Evolutionary conservation across 352 stramenopile species (phyloP).

Genomic region (Phytophthora vignae): DNA sequence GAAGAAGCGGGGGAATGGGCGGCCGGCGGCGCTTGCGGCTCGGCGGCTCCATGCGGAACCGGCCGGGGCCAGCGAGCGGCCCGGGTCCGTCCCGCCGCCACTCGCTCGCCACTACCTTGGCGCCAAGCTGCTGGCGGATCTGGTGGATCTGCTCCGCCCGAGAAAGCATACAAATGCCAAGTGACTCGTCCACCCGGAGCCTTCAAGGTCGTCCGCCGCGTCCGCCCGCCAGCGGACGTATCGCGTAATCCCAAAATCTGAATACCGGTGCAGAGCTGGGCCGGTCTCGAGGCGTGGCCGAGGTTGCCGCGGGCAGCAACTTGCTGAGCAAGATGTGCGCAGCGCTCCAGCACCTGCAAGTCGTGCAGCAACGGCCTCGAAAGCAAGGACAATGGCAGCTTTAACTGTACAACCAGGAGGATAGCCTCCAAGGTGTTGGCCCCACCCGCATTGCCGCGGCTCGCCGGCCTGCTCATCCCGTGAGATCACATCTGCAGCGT

Average conservation of each 20-base stretch:
- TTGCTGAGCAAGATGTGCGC: neutral
- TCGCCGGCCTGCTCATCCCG: neutral
- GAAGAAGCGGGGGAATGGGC: neutral
- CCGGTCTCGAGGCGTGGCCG: too few species aligned
- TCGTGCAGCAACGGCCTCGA: too few species aligned
- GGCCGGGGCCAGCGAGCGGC: neutral
- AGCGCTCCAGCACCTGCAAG: neutral
- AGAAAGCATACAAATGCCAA: constrained; percentile 26
- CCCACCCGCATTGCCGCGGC: too few species aligned
- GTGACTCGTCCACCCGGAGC: neutral
- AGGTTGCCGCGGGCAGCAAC: too few species aligned
- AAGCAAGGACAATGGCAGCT: too few species aligned
- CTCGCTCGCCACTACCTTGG: constrained; percentile 6
- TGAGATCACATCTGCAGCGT: constrained; percentile 5
- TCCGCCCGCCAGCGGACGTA: constrained; percentile 20
- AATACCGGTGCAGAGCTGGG: too few species aligned
- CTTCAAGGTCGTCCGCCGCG: constrained; percentile 14
- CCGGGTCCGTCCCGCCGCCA: constrained; percentile 11
- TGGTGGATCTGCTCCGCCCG: constrained; percentile 9
- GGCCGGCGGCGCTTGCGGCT: constrained; percentile 7
- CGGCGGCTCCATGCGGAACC: constrained; percentile 1
- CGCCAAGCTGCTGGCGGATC: constrained; percentile 6
- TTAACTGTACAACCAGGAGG: too few species aligned
- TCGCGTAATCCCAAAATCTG: constrained; percentile 23
- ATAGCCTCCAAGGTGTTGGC: too few species aligned